Conservation (phyloP, 1,139 yeast genomes). For the Taphrina wiesneri region DNA sequence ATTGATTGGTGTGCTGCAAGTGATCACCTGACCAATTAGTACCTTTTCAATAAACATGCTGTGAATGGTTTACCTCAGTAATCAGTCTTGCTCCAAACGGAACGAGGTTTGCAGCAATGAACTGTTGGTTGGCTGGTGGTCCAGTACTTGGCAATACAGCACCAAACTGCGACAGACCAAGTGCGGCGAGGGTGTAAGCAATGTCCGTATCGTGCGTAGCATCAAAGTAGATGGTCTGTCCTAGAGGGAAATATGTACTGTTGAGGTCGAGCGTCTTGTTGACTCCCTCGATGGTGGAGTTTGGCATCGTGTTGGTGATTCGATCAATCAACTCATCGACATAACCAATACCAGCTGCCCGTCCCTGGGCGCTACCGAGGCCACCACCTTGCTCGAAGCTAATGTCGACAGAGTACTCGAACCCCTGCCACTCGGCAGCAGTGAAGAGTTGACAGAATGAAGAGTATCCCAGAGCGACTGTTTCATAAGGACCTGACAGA, state of each 20-base stretch:
- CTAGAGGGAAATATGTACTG: constrained; percentile 5
- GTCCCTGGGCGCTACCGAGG: constrained; percentile 12
- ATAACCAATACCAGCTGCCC: constrained; percentile 5
- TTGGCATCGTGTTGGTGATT: background rate
- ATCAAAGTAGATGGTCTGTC: constrained; percentile 44
- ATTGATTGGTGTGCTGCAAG: constrained; percentile 7
- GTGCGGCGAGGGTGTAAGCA: constrained; percentile 51
- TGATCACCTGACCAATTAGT: background rate
- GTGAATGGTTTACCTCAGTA: background rate
- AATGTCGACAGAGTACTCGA: constrained; percentile 14
- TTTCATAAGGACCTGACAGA: constrained; percentile 8
- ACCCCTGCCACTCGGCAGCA: constrained; percentile 14
- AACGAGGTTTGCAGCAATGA: background rate
- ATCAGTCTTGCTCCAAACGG: constrained; percentile 12
- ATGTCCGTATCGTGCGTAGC: constrained; percentile 61
- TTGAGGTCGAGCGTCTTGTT: constrained; percentile 15
- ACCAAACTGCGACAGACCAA: constrained; percentile 46
- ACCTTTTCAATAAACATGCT: background rate
- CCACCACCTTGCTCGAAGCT: constrained; percentile 7
- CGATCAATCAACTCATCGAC: constrained; percentile 14
- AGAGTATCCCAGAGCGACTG: constrained; percentile 12
- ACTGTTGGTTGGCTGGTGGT: constrained; percentile 13
- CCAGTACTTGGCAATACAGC: background rate
- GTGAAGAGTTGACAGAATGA: constrained; percentile 20
- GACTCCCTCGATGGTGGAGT: background rate